A percentile compares a stretch with the other conserved stretches of the same genome.
Conservation (phyloP, 495 filamentous ascomycete genomes). For the Penicillium roqueforti region DNA sequence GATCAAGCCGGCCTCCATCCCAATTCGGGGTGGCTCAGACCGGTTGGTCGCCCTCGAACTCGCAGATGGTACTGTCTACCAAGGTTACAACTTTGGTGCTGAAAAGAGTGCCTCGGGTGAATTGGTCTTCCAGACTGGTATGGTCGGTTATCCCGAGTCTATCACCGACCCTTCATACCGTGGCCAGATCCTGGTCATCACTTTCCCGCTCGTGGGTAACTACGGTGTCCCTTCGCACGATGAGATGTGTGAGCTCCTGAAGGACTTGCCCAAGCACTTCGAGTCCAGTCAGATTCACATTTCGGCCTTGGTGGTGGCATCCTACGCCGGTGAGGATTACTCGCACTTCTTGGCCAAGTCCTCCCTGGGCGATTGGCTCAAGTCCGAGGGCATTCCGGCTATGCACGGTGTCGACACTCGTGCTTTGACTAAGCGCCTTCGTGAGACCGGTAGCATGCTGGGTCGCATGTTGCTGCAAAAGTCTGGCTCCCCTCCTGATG, state of each 20-base stretch:
- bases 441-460: conserved; percentile 93
- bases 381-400: conserved; percentile 92
- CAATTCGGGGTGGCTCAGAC: conserved; percentile 45
- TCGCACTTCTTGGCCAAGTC: conserved; percentile 89
- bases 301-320: conserved; percentile 80
- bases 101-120: conserved; percentile 89
- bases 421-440: conserved; percentile 87
- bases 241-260: conserved; percentile 72
- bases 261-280: conserved; percentile 83
- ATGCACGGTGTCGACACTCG: conserved; percentile 95
- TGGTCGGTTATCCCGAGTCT: conserved; percentile 98
- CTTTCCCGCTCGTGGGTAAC: conserved; percentile 87
- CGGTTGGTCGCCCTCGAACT: conserved; percentile 77
- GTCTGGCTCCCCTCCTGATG: conserved; percentile 43
- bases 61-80: conserved; percentile 81
- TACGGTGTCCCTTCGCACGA: conserved; percentile 91
- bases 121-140: conserved; percentile 98
- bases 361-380: conserved; percentile 89
- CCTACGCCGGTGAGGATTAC: conserved; percentile 89
- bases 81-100: conserved; percentile 92
- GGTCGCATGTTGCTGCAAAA: conserved; percentile 80
- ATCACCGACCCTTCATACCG: conserved; percentile 91
- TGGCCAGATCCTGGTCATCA: conserved; percentile 86
- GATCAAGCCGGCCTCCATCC: conserved; percentile 50
- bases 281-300: conserved; percentile 90